These are phyloP conservation scores for Trypanosoma platydactyli DNA, from an alignment of 208 protist genomes.

Conservation along the genomic window DNA sequence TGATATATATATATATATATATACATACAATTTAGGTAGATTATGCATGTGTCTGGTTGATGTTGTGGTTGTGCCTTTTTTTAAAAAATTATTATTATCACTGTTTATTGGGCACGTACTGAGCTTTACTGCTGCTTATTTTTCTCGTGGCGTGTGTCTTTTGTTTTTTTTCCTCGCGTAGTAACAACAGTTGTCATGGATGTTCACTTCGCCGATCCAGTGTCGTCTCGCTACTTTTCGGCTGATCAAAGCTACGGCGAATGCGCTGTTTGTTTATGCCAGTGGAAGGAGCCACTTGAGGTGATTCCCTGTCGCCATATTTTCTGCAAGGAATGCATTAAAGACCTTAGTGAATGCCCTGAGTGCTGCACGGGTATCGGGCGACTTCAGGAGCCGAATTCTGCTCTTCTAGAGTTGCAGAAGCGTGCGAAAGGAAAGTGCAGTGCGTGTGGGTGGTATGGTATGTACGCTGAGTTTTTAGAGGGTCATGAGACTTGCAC, in stretches of 20 bases:
- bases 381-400: slow-evolving; percentile 30
- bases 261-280: slow-evolving; percentile 11
- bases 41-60: too few species aligned
- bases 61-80: too few species aligned
- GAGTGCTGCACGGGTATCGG: slow-evolving; percentile 39
- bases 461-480: slow-evolving; percentile 52
- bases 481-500: slow-evolving; percentile 42
- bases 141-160: too few species aligned
- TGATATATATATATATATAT: too few species aligned
- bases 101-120: too few species aligned
- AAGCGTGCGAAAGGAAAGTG: slow-evolving; percentile 42
- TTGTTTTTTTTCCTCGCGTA: slow-evolving; percentile 31
- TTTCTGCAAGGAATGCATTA: slow-evolving; percentile 51
- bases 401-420: slow-evolving; percentile 48
- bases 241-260: slow-evolving; percentile 3
- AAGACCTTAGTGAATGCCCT: slow-evolving; percentile 40
- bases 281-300: slow-evolving; percentile 30
- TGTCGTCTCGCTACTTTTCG: background rate
- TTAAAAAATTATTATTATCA: too few species aligned
- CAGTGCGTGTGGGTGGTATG: slow-evolving; percentile 55
- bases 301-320: slow-evolving; percentile 56
- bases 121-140: too few species aligned
- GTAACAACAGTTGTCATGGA: background rate
- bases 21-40: too few species aligned
- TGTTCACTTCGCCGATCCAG: background rate